These are phyloP conservation scores for Fraxinus floribunda DNA, from an alignment of 305 asterid genomes.

Conservation along the genomic window DNA sequence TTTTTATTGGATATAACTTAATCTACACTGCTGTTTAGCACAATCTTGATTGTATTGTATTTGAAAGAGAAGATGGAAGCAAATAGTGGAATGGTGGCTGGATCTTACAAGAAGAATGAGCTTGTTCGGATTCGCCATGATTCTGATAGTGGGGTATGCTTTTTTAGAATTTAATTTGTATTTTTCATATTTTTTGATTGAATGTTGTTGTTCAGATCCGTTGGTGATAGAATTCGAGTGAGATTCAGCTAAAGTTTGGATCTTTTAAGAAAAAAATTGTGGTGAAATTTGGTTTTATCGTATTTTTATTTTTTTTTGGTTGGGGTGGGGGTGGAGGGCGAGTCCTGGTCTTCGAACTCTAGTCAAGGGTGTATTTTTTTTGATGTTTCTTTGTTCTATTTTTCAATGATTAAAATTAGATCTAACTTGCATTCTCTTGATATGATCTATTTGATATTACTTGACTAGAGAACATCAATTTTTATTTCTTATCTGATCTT, in stretches of 20 bases:
- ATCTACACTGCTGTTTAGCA: neutral
- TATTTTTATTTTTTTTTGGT: neutral
- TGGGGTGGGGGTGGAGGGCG: neutral
- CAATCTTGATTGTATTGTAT: neutral
- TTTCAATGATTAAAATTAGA: slow-evolving; percentile 6
- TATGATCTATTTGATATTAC: slow-evolving; percentile 13
- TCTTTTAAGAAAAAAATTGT: slow-evolving; percentile 26
- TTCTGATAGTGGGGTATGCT: slow-evolving; percentile 58
- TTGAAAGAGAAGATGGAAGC: slow-evolving; percentile 56
- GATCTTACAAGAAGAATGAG: slow-evolving; percentile 76
- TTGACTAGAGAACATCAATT: neutral
- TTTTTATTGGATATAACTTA: neutral
- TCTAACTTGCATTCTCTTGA: slow-evolving; percentile 4
- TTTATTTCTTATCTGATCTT: neutral
- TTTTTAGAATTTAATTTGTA: neutral
- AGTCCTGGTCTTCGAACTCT: neutral
- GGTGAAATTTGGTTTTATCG: neutral
- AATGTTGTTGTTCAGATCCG: slow-evolving; percentile 27
- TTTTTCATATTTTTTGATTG: neutral
- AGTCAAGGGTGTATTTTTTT: neutral
- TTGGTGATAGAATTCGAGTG: slow-evolving; percentile 3
- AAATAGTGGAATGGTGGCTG: slow-evolving; percentile 77
- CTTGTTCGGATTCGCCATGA: slow-evolving; percentile 67
- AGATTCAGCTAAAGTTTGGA: slow-evolving; percentile 24
- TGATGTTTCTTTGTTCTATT: neutral